These are phyloP conservation scores for Aspergillus cavernicola DNA, from an alignment of 495 filamentous ascomycete species.

Conservation along the genomic window DNA sequence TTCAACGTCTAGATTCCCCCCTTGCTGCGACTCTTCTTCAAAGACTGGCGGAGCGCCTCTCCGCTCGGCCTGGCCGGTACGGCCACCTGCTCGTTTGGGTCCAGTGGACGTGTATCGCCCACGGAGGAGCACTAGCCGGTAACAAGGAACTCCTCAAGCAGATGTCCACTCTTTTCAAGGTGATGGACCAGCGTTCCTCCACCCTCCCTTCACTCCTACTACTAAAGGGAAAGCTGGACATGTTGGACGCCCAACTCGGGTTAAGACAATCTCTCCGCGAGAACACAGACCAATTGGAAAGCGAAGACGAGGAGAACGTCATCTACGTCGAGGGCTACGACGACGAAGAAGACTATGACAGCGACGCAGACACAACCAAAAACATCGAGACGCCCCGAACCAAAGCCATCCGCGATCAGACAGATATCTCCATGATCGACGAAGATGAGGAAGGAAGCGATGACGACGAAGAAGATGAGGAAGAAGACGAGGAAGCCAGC, in stretches of 20 bases:
- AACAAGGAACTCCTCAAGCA: slow-evolving; percentile 74
- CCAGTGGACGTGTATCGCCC: slow-evolving; percentile 90
- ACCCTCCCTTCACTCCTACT: slow-evolving; percentile 77
- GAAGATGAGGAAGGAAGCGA: slow-evolving; percentile 30
- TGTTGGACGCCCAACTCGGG: slow-evolving; percentile 83
- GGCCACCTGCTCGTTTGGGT: slow-evolving; percentile 94
- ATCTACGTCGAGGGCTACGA: slow-evolving; percentile 84
- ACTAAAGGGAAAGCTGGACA: slow-evolving; percentile 90
- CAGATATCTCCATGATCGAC: slow-evolving; percentile 46
- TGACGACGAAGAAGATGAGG: slow-evolving; percentile 37
- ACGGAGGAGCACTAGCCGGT: slow-evolving; percentile 85
- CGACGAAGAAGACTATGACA: slow-evolving; percentile 46
- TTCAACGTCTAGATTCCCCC: slow-evolving; percentile 81
- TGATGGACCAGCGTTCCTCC: slow-evolving; percentile 79
- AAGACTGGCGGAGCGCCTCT: slow-evolving; percentile 81
- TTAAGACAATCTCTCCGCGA: slow-evolving; percentile 60
- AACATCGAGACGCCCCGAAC: slow-evolving; percentile 30
- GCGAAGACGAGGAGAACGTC: slow-evolving; percentile 70
- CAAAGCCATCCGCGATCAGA: slow-evolving; percentile 40
- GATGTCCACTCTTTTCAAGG: slow-evolving; percentile 71
- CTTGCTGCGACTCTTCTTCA: slow-evolving; percentile 74
- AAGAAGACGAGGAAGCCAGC: slow-evolving; percentile 38
- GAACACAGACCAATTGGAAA: slow-evolving; percentile 47
- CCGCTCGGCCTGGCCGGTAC: slow-evolving; percentile 81
- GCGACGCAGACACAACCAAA: slow-evolving; percentile 33